Evolutionary conservation across 768 basidiomycete genomes (phyloP), one percentile per base, ranked within the genome.

Genomic region (Sporobolomyces roseus): DNA sequence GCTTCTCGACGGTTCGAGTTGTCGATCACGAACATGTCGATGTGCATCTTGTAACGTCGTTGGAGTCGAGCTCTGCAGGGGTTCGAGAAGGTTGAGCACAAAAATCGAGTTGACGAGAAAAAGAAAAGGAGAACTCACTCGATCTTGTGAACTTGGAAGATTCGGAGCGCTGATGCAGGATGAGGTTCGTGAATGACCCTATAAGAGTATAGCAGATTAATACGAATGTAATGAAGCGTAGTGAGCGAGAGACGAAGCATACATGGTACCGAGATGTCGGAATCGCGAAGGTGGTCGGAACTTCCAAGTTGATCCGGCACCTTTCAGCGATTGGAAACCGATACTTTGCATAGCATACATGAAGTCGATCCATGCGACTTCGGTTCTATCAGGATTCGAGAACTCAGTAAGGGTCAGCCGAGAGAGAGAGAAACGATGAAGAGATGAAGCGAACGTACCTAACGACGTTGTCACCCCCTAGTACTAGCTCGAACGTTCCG

Each of bases 181-280:
- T 66, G 65, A 25, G 65, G 65, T 12, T 60, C 56, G 50, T 66
- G 65, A 30, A 66, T 23, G 29, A 23, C 27, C 49, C 58, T 66
- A 25, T 23, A 12, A 9, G 38, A 14, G 45, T 12, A 1, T 2
- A n/a, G 21, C 25, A 52, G 38, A 9, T 41, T 41, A 9, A 17
- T 41, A 9, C 38, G 38, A 41, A 9, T 41, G 38, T 9, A 41
- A 41, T 17, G 17, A 41, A 9, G 38, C 38, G 38, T 9, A 41
- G 17, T 9, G 38, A 41, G 17, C 38, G 38, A 41, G 17, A 41
- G 38, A 9, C 17, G 38, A 41, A 41, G 38, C 65, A 29, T 35
- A 66, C 65, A 65, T 66, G 3, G 59, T 41, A 23, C 30, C 59
- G 16, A 46, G 27, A 12, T 32, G 23, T n/a, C n/a, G n/a, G 21